Conservation (phyloP, 331 rosid genomes). For the Acacia concinna region DNA sequence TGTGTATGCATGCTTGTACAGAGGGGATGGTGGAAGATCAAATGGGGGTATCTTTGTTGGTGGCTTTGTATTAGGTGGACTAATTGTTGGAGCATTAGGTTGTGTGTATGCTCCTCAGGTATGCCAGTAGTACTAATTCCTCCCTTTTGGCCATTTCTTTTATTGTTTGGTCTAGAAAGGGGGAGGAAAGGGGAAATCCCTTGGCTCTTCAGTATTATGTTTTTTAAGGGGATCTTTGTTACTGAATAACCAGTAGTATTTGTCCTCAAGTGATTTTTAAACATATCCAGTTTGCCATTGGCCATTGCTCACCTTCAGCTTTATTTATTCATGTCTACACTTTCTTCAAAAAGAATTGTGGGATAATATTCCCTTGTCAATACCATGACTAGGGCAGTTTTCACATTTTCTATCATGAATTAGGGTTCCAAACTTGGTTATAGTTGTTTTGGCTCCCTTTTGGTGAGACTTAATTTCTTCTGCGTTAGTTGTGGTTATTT, state of each 20-base stretch:
- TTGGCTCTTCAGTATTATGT: background rate
- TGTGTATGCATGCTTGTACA: slow-evolving; percentile 18
- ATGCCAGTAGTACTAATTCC: slow-evolving; percentile 23
- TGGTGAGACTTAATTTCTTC: background rate
- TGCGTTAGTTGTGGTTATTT: background rate
- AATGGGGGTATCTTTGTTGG: slow-evolving; percentile 44
- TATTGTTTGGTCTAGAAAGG: background rate
- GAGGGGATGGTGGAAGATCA: slow-evolving; percentile 48
- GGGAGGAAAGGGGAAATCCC: background rate
- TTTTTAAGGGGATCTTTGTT: background rate
- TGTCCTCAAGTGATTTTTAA: background rate
- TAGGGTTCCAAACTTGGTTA: background rate
- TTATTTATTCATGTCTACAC: background rate
- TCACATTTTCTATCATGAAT: background rate
- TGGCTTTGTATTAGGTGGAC: slow-evolving; percentile 59
- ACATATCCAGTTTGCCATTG: background rate
- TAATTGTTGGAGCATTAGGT: slow-evolving; percentile 1
- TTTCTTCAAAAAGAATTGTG: background rate
- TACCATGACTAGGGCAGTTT: background rate
- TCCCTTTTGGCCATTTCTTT: background rate
- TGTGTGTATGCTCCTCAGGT: slow-evolving; percentile 57
- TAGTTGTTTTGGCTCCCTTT: slow-evolving; percentile 1
- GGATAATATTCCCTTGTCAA: background rate
- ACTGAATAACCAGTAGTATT: background rate
- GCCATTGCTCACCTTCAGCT: background rate